Conservation (phyloP, 352 stramenopile species). For the Pythium rishiriense region DNA sequence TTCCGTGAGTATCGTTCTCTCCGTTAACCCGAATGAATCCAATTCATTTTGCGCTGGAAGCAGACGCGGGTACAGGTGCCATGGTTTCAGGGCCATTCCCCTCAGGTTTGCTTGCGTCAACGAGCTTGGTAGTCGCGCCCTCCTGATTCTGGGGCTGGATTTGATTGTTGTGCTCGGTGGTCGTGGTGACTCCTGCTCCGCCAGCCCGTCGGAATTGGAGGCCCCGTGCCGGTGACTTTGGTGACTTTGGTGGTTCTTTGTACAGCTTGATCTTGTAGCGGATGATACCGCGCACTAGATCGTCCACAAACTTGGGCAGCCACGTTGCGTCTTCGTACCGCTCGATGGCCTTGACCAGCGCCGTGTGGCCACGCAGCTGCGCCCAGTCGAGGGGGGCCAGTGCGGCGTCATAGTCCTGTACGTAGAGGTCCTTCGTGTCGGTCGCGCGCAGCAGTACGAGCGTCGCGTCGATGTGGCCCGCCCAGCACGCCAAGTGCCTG, state of each 20-base stretch:
- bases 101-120: neutral
- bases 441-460: conserved; percentile 49
- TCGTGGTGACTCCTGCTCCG: neutral
- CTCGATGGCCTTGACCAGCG: conserved; percentile 52
- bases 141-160: neutral
- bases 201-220: conserved; percentile 21
- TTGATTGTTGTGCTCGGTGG: neutral
- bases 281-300: conserved; percentile 67
- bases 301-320: conserved; percentile 70
- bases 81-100: too few species aligned
- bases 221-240: conserved; percentile 14
- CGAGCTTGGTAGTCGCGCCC: neutral
- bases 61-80: too few species aligned
- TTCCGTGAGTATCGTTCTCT: neutral
- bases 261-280: conserved; percentile 80
- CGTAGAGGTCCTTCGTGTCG: conserved; percentile 58
- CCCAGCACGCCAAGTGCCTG: conserved; percentile 72
- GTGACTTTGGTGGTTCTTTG: conserved; percentile 41
- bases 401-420: conserved; percentile 64
- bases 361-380: conserved; percentile 43
- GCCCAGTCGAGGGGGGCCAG: conserved; percentile 64
- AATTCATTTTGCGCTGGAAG: neutral
- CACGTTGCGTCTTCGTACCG: conserved; percentile 64
- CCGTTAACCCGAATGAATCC: neutral
- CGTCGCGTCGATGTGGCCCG: conserved; percentile 57